Base-by-base conservation (phyloP, 2,329 filamentous ascomycete species). In the Fusarium sp. region DNA sequence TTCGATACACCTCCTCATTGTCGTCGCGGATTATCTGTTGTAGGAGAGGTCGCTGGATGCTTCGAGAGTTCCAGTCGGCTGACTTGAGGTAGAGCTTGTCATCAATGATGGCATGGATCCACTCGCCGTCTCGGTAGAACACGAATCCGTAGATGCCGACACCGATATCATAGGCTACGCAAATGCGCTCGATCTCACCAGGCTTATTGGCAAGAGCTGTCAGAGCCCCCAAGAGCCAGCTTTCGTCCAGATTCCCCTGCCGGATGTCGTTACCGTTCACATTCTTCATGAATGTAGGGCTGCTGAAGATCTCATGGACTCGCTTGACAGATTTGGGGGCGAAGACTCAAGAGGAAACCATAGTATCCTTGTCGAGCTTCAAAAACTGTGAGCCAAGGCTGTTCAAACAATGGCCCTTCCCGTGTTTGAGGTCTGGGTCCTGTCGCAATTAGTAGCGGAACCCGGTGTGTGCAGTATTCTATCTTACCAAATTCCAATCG, bases 121-220 rank as follows among this genome's bases (percentile, higher is more conserved):
- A 98, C 82, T 97, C 94, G 61, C 95, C 94, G 78, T 97, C 95
- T 80, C 94, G 87, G 80, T 93, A 94, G 80, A 97, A 97, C 54
- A 97, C 94, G 78, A 97, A 97, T 1, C 94, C 95, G 78, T 97
- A 97, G 4, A 97, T 95, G 11, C 95, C 94, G 59, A 97, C 91
- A 72, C 81, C 86, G 14, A 88, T 90, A 75, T 97, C 90, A 52
- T 93, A 91, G 52, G 91, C 93, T 35, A 97, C 93, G 77, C 94
- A 97, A 8, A 94, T 88, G n/a, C 90, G 88, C 78, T 93, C n/a
- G n/a, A n/a, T n/a, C n/a, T n/a, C n/a, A n/a, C n/a, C n/a, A n/a
- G n/a, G n/a, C n/a, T n/a, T n/a, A n/a, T n/a, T n/a, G n/a, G n/a
- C n/a, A n/a, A n/a, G 86, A 0, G 94, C 94, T 37, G 92, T 94